Base-by-base conservation (phyloP, 2,329 filamentous ascomycete genomes). In the Neoarthrinium moseri region DNA sequence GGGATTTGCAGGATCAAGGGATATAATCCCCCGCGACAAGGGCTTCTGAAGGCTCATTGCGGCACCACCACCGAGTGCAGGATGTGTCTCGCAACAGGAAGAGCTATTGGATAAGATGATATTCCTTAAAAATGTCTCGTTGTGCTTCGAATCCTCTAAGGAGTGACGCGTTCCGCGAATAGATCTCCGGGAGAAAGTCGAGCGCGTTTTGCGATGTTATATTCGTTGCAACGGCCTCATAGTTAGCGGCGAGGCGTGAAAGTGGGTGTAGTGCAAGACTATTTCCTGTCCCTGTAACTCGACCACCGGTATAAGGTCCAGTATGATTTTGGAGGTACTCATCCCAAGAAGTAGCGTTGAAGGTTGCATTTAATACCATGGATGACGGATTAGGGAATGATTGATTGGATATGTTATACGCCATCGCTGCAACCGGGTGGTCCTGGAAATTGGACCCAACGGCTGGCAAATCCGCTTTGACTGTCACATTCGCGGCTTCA, bases 1-100 rank as follows among this genome's bases (percentile, higher is more conserved):
- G 11, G 70, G 65, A 34, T 71, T 65, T 4, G 66, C 39, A 12
- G 66, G 65, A 13, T 64, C 64, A 49, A 82, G 76, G 56, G 78
- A 78, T 49, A 81, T 72, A 23, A 69, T 67, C n/a, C 79, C 79
- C 2, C 78, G 71, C 1, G 74, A 78, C 47, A 74, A 71, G 0
- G 78, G 77, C 27, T 61, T 56, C 18, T 56, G 51, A 2, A 60
- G 48, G 24, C 37, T 50, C 21, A 51, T 20, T 4, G 36, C 49
- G 23, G 46, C 47, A 27, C 48, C 53, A 10, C n/a, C 21, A 6
- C 41, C 24, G 15, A 38, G 21, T 15, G 43, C 20, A 24, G 47
- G 45, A 13, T 24, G 18, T n/a, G 32, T 20, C 10, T 40, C 37
- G 37, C 37, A 40, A 26, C 37, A 40, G 1, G 48, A 36, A 4